These are phyloP conservation scores for Pseudopyrenochaeta lycopersici DNA, from an alignment of 2,329 filamentous ascomycete species.

Conservation along the genomic window DNA sequence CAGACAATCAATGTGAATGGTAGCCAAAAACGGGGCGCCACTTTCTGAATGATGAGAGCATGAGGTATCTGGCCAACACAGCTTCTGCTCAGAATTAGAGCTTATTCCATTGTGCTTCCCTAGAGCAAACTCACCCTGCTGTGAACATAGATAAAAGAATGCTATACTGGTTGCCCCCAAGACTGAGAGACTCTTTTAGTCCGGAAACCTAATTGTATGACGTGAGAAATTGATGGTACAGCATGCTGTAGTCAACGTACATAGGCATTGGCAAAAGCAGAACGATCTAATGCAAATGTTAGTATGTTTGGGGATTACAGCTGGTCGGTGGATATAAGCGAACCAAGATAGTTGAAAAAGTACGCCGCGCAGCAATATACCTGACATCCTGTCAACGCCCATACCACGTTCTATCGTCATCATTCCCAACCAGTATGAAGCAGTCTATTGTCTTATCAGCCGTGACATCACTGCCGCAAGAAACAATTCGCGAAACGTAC, in stretches of 20 bases:
- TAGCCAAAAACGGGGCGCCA: conserved; percentile 39
- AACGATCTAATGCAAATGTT: conserved; percentile 20
- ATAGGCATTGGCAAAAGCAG: conserved; percentile 43
- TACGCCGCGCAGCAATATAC: conserved; percentile 42
- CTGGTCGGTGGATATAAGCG: not conserved
- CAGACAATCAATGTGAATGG: conserved; percentile 38
- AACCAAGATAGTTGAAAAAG: conserved; percentile 44
- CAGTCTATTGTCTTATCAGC: conserved; percentile 26
- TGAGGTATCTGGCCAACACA: conserved; percentile 42
- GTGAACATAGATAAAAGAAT: conserved; percentile 41
- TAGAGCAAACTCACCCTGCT: conserved; percentile 23
- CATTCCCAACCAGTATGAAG: conserved; percentile 30
- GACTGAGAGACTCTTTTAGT: conserved; percentile 32
- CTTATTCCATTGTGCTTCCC: not conserved
- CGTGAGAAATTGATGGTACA: not conserved
- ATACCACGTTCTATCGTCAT: not conserved
- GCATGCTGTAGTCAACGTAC: not conserved
- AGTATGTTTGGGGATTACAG: not conserved
- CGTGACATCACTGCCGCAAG: not conserved
- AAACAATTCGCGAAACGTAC: conserved; percentile 4
- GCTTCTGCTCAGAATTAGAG: conserved; percentile 14
- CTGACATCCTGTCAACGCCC: conserved; percentile 9
- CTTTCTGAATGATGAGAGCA: conserved; percentile 38
- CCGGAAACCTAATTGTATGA: conserved; percentile 27
- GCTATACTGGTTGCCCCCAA: conserved; percentile 39